Conservation (phyloP, 352 stramenopile species). For the Salisapilia sapeloensis region DNA sequence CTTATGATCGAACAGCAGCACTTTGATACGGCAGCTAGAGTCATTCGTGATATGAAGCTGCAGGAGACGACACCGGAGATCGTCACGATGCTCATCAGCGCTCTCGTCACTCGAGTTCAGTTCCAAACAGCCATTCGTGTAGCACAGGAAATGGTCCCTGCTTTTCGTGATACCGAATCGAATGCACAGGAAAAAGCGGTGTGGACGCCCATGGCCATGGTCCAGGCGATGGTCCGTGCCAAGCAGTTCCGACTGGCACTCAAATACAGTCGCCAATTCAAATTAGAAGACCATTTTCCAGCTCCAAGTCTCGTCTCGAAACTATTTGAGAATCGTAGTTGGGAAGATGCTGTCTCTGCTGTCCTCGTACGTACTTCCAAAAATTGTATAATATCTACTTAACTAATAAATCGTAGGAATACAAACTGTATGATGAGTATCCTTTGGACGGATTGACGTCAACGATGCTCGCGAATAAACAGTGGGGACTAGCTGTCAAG, state of each 20-base stretch:
- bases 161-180: slow-evolving; percentile 15
- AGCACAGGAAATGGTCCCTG: slow-evolving; percentile 61
- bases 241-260: slow-evolving; percentile 53
- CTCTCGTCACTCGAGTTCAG: slow-evolving; percentile 39
- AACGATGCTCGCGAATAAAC: slow-evolving; percentile 44
- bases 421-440: slow-evolving; percentile 50
- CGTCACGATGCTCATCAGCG: slow-evolving; percentile 69
- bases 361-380: slow-evolving; percentile 18
- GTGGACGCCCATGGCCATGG: slow-evolving; percentile 63
- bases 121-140: slow-evolving; percentile 58
- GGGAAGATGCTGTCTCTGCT: slow-evolving; percentile 52
- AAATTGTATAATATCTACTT: not conserved
- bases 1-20: slow-evolving; percentile 47
- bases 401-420: slow-evolving; percentile 12
- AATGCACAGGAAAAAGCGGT: slow-evolving; percentile 10
- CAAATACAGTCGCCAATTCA: slow-evolving; percentile 70
- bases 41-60: slow-evolving; percentile 64
- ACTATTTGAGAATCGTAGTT: slow-evolving; percentile 51
- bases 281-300: slow-evolving; percentile 52
- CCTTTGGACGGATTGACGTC: slow-evolving; percentile 39
- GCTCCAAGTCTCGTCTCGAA: slow-evolving; percentile 32
- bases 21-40: slow-evolving; percentile 39
- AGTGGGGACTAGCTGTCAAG: slow-evolving; percentile 58
- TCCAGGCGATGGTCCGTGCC: slow-evolving; percentile 73
- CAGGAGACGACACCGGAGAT: slow-evolving; percentile 40